Evolutionary conservation across 1,139 yeast genomes (phyloP).

Genomic region (Debaryomyces sp.): DNA sequence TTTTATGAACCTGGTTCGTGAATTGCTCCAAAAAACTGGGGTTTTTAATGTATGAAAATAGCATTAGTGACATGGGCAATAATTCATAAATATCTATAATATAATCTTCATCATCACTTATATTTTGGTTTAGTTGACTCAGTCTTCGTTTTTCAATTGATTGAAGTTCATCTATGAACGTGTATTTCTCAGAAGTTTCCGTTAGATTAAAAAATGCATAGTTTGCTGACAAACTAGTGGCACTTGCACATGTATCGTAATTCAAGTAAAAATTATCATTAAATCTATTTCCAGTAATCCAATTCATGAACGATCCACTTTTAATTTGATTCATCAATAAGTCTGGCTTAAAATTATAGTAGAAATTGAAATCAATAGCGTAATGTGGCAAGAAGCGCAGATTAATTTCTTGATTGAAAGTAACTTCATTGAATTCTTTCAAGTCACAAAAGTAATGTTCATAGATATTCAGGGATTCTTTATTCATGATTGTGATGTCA

Average conservation of each 20-base stretch:
- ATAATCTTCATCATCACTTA: conserved; percentile 13
- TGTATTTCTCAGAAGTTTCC: conserved; percentile 14
- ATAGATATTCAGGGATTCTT: conserved; percentile 27
- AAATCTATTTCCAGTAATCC: conserved; percentile 40
- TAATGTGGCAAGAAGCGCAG: conserved; percentile 29
- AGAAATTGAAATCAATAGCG: conserved; percentile 31
- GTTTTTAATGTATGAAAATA: conserved; percentile 24
- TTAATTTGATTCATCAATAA: conserved; percentile 28
- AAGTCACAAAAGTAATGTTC: conserved; percentile 16
- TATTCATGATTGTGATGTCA: conserved; percentile 29
- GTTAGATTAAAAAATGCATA: conserved; percentile 6
- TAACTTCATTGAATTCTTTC: conserved; percentile 16
- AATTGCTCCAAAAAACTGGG: conserved; percentile 22
- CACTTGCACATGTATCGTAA: conserved; percentile 21
- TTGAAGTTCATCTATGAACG: conserved; percentile 24
- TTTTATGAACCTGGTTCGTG: conserved; percentile 18
- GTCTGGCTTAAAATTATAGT: conserved; percentile 35
- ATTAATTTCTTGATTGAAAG: conserved; percentile 19
- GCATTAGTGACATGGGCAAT: conserved; percentile 9
- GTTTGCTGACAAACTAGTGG: conserved; percentile 23
- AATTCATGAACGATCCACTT: conserved; percentile 40
- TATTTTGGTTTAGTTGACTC: conserved; percentile 12
- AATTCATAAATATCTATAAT: conserved; percentile 16
- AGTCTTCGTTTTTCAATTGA: conserved; percentile 19
- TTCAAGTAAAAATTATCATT: conserved; percentile 27